A percentile compares a stretch with the other conserved stretches of the same genome.
phyloP scores from a whole-genome alignment of 352 stramenopile genomes.

The Phytophthora aleatoria region DNA sequence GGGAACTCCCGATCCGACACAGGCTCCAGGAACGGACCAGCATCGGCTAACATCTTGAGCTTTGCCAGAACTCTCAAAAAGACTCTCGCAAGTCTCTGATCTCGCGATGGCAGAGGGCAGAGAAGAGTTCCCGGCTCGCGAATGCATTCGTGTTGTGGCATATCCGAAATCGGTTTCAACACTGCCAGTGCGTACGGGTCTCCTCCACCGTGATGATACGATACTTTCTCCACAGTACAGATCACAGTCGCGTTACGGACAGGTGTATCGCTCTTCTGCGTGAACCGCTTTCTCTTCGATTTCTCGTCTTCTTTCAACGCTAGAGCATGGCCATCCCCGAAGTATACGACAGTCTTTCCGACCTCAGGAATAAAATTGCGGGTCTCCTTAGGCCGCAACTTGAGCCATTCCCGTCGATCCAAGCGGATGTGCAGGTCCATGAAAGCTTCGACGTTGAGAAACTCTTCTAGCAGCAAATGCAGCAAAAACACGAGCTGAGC shows the following conservation, averaged over 20 bases:
- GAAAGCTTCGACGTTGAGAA: slow-evolving; percentile 80
- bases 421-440: slow-evolving; percentile 76
- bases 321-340: slow-evolving; percentile 75
- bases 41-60: slow-evolving; percentile 60
- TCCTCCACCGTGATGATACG: slow-evolving; percentile 80
- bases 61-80: slow-evolving; percentile 70
- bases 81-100: slow-evolving; percentile 62
- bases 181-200: slow-evolving; percentile 78
- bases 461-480: slow-evolving; percentile 75
- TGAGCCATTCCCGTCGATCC: slow-evolving; percentile 79
- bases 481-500: slow-evolving; percentile 76
- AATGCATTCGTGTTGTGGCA: slow-evolving; percentile 35
- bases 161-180: slow-evolving; percentile 45
- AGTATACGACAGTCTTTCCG: slow-evolving; percentile 72
- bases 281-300: slow-evolving; percentile 75
- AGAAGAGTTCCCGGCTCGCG: slow-evolving; percentile 43
- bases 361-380: slow-evolving; percentile 82
- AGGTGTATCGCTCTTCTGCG: slow-evolving; percentile 69
- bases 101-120: slow-evolving; percentile 67
- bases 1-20: slow-evolving; percentile 84
- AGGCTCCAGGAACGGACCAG: slow-evolving; percentile 77
- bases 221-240: slow-evolving; percentile 66
- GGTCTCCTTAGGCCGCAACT: slow-evolving; percentile 71
- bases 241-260: slow-evolving; percentile 54
- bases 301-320: slow-evolving; percentile 85